Conservation (phyloP, 306 rosid species). For the Rubus parviflorus region DNA sequence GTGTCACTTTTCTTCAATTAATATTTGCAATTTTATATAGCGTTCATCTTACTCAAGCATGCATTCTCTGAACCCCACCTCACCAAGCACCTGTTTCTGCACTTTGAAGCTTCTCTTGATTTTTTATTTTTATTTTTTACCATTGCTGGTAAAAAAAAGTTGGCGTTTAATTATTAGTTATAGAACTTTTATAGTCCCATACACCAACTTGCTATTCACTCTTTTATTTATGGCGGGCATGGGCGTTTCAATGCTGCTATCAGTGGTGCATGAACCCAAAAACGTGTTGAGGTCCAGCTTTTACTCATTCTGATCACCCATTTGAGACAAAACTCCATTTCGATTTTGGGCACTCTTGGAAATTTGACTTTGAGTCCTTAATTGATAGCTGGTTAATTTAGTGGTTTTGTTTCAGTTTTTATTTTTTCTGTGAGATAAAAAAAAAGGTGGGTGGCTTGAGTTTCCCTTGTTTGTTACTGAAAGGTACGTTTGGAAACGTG, state of each 20-base stretch:
- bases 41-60: conserved; percentile 22
- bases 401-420: not conserved
- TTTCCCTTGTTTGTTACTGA: conserved; percentile 33
- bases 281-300: conserved; percentile 9
- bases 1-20: not conserved
- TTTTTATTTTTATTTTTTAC: not conserved
- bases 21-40: not conserved
- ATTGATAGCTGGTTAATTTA: too few relatives aligned
- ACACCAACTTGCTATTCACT: not conserved
- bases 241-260: not conserved
- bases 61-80: conserved; percentile 18
- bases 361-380: not conserved
- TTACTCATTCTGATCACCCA: not conserved
- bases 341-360: not conserved
- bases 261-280: conserved; percentile 9
- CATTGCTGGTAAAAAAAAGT: not conserved
- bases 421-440: not conserved
- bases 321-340: not conserved
- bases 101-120: conserved; percentile 3
- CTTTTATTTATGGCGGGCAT: not conserved
- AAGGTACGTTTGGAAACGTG: conserved; percentile 27
- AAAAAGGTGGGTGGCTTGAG: conserved; percentile 8
- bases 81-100: conserved; percentile 30
- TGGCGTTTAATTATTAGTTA: not conserved
- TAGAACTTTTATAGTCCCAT: not conserved